These are phyloP conservation scores for Rhodotorula sp. DNA, from an alignment of 1,284 basidiomycete genomes.

Conservation along the genomic window DNA sequence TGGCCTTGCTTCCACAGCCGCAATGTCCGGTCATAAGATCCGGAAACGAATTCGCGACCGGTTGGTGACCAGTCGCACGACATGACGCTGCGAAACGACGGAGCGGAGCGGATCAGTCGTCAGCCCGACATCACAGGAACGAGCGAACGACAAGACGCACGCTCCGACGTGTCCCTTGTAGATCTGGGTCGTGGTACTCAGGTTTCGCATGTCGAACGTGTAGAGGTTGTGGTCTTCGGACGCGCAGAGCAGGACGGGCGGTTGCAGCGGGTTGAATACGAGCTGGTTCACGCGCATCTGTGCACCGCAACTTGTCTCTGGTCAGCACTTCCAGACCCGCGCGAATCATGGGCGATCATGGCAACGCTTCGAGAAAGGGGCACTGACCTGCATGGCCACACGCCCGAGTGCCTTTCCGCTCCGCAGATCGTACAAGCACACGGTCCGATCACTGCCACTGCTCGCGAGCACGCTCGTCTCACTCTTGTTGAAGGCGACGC, in stretches of 20 bases:
- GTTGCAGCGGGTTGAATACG: slow-evolving; percentile 93
- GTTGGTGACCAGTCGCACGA: slow-evolving; percentile 64
- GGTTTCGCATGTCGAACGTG: slow-evolving; percentile 91
- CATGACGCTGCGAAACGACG: slow-evolving; percentile 43
- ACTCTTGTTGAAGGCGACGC: slow-evolving; percentile 87
- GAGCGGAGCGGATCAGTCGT: neutral
- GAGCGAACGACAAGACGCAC: neutral
- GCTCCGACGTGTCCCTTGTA: slow-evolving; percentile 98
- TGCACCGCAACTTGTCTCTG: neutral
- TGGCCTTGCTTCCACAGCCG: slow-evolving; percentile 88
- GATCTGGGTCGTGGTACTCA: slow-evolving; percentile 81
- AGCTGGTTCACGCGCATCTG: slow-evolving; percentile 67
- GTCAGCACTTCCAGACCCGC: neutral
- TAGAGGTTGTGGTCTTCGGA: slow-evolving; percentile 99
- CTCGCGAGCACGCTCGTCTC: slow-evolving; percentile 91
- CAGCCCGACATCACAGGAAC: neutral
- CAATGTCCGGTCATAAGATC: slow-evolving; percentile 93
- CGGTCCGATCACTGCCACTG: slow-evolving; percentile 89
- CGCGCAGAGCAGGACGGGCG: slow-evolving; percentile 84
- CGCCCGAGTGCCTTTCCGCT: slow-evolving; percentile 91
- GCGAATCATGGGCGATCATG: neutral
- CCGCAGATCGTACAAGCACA: slow-evolving; percentile 93
- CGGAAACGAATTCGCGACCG: slow-evolving; percentile 92
- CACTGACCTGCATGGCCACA: slow-evolving; percentile 77
- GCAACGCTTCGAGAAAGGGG: neutral